Percentiles rank a stretch among this genome's conserved stretches.
These are phyloP conservation scores for Leptographium galeiforme DNA, from an alignment of 2,329 filamentous ascomycete genomes.

Conservation along the genomic window DNA sequence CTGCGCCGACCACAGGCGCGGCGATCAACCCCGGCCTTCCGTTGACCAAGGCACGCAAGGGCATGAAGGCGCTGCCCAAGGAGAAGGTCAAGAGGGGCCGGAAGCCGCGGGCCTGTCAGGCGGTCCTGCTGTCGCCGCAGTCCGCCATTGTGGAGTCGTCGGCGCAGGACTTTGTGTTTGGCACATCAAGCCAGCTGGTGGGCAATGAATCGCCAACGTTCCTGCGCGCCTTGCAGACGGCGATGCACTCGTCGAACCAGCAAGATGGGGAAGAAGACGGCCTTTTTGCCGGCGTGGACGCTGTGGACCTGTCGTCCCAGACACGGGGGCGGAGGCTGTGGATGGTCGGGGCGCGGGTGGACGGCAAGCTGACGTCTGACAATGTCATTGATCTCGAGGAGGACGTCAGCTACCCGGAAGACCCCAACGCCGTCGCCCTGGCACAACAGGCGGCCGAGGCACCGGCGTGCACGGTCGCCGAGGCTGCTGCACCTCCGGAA, in stretches of 20 bases:
- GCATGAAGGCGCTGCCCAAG: conserved; percentile 23
- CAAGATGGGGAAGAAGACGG: conserved; percentile 17
- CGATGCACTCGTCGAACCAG: conserved; percentile 45
- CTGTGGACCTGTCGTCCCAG: conserved; percentile 2
- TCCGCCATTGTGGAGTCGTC: conserved; percentile 53
- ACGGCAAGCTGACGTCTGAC: conserved; percentile 50
- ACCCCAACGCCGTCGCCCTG: conserved; percentile 10
- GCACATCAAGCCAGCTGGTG: conserved; percentile 72
- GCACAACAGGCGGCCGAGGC: neutral
- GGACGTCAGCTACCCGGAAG: conserved; percentile 19
- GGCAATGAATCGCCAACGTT: conserved; percentile 57
- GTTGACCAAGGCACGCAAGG: conserved; percentile 21
- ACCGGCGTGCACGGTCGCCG: neutral
- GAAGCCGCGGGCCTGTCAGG: conserved; percentile 26
- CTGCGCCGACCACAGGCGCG: conserved; percentile 14
- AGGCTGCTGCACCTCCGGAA: neutral
- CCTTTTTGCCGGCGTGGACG: neutral
- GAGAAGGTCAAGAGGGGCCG: conserved; percentile 7
- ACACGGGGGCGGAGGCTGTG: neutral
- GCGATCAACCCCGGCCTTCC: conserved; percentile 15
- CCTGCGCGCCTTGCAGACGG: conserved; percentile 47
- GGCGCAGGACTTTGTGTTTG: conserved; percentile 68
- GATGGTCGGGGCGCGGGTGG: conserved; percentile 46
- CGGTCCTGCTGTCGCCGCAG: conserved; percentile 51
- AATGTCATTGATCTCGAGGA: conserved; percentile 47